These are phyloP conservation scores for Paracorniculantispora psalliotae DNA, from an alignment of 2,329 filamentous ascomycete genomes.

Conservation along the genomic window DNA sequence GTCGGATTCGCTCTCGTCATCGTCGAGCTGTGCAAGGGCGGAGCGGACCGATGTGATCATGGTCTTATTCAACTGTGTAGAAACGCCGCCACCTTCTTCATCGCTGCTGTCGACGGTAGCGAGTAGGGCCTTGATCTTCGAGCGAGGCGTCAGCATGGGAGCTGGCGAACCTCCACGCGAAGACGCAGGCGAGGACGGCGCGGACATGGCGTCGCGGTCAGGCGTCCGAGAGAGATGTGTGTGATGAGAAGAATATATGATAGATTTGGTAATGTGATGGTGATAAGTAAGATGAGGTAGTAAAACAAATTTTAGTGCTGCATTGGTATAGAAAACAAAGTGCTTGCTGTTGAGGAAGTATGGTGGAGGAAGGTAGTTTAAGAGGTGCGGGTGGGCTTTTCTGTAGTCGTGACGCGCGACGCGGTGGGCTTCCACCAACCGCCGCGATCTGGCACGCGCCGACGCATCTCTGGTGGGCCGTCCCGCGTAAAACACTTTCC, in stretches of 20 bases:
- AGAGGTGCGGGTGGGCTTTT: background rate
- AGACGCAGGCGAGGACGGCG: conserved; percentile 40
- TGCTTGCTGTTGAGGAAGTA: background rate
- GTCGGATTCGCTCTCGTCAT: conserved; percentile 41
- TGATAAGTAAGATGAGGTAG: background rate
- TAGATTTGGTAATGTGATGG: background rate
- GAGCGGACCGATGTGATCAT: conserved; percentile 14
- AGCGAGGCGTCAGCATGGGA: conserved; percentile 42
- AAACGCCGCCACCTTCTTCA: conserved; percentile 30
- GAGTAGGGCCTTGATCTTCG: conserved; percentile 51
- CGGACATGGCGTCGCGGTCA: conserved; percentile 20
- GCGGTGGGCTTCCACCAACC: background rate
- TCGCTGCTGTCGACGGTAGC: conserved; percentile 47
- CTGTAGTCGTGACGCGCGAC: conserved; percentile 10
- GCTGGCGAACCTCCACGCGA: conserved; percentile 38
- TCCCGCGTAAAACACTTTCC: conserved; percentile 1
- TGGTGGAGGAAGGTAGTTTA: background rate
- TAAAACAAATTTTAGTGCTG: background rate
- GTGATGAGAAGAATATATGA: background rate
- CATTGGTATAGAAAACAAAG: background rate
- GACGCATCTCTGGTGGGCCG: background rate
- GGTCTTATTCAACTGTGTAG: conserved; percentile 21
- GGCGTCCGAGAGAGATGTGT: background rate
- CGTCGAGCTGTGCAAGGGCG: conserved; percentile 26
- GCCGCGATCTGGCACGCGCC: conserved; percentile 9